Conservation (phyloP, 768 basidiomycete species). For the Dendrothele bispora region DNA sequence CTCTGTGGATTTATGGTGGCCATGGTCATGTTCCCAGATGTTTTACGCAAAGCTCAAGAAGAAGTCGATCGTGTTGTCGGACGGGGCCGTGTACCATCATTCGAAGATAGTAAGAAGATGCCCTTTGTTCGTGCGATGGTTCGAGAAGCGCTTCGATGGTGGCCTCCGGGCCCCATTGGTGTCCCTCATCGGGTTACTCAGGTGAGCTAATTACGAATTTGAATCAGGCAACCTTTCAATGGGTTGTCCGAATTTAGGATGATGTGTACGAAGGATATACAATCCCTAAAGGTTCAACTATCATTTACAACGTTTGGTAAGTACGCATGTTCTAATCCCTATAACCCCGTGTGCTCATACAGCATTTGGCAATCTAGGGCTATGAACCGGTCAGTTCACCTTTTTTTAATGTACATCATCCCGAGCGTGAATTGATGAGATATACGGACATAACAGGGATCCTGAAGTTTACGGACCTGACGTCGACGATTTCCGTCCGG, state of each 20-base stretch:
- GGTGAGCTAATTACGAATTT: not conserved
- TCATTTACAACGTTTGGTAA: conserved; percentile 10
- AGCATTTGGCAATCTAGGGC: not conserved
- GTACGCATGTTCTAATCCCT: not conserved
- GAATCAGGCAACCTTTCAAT: not conserved
- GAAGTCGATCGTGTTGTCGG: conserved; percentile 38
- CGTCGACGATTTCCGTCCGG: not conserved
- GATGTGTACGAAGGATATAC: conserved; percentile 10
- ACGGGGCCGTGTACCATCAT: conserved; percentile 29
- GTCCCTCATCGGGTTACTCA: not conserved
- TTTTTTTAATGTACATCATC: not conserved
- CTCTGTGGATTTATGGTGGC: conserved; percentile 33
- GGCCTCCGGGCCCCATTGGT: conserved; percentile 32
- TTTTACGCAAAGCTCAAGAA: conserved; percentile 32
- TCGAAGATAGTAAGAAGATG: conserved; percentile 28
- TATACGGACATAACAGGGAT: not conserved
- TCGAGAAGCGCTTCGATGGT: conserved; percentile 36
- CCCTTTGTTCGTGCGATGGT: conserved; percentile 35
- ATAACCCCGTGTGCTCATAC: not conserved
- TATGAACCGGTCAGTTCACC: not conserved
- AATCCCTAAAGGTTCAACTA: conserved; percentile 5
- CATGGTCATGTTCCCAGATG: conserved; percentile 34
- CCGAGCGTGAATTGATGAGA: too few relatives aligned
- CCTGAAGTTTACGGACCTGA: not conserved
- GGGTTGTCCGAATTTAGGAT: conserved; percentile 2